These are phyloP conservation scores for Diaporthe capsici DNA, from an alignment of 2,329 filamentous ascomycete genomes.

Conservation along the genomic window DNA sequence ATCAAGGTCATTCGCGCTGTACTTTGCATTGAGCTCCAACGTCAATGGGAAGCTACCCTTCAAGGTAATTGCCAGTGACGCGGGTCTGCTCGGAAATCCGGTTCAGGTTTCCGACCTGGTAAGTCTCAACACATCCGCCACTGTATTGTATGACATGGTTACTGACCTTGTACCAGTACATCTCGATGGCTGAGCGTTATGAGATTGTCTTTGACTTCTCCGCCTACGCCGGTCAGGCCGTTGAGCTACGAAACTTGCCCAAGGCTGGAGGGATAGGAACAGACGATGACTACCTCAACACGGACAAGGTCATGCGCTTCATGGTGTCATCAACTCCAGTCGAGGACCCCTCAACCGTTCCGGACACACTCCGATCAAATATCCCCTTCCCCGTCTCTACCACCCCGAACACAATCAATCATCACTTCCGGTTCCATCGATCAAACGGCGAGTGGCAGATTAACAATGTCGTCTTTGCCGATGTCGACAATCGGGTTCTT, in stretches of 20 bases:
- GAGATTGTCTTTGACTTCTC: conserved; percentile 71
- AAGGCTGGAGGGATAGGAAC: conserved; percentile 54
- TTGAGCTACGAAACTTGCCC: conserved; percentile 54
- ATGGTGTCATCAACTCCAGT: conserved; percentile 54
- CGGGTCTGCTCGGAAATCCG: conserved; percentile 63
- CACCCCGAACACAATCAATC: conserved; percentile 54
- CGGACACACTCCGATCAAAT: conserved; percentile 49
- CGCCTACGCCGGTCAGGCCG: conserved; percentile 61
- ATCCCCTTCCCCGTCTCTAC: conserved; percentile 55
- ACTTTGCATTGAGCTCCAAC: conserved; percentile 55
- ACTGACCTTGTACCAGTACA: conserved; percentile 44
- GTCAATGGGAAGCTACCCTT: conserved; percentile 57
- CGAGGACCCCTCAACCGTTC: conserved; percentile 53
- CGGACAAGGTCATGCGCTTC: conserved; percentile 67
- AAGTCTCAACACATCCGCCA: not conserved
- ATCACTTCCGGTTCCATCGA: conserved; percentile 61
- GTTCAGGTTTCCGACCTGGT: conserved; percentile 56
- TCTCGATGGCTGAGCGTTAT: conserved; percentile 70
- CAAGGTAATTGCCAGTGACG: conserved; percentile 67
- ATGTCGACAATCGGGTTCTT: conserved; percentile 63
- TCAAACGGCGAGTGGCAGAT: conserved; percentile 63
- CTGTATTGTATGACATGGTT: too few species aligned
- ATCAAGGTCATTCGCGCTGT: conserved; percentile 62
- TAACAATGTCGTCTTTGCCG: conserved; percentile 63
- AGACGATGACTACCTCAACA: conserved; percentile 65